Evolutionary conservation across 2,329 filamentous ascomycete species (phyloP), one percentile per base, ranked within the genome.

Genomic region (Verticillium longisporum): DNA sequence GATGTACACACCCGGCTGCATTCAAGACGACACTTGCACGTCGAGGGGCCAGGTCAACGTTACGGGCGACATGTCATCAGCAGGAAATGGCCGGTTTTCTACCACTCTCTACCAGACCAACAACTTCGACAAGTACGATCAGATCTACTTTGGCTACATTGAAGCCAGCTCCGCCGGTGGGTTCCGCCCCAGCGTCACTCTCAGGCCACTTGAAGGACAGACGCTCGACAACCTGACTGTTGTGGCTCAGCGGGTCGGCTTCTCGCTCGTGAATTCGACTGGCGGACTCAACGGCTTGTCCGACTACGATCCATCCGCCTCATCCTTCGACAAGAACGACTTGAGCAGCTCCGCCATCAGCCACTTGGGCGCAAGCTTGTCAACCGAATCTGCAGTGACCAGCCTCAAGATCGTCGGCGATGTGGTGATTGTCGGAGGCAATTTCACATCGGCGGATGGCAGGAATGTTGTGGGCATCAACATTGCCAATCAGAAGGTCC

Each of bases 61-160:
- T 59, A 94, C 90, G 1, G 90, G 87, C 37, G 82, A 81, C 31
- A 87, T 95, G 78, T 83, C 86, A 2, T 69, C 80, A 70, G 69
- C 75, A 61, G 70, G 74, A 67, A 67, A 77, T 58, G 71, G 74
- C 38, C 78, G 83, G 5, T 80, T 87, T 61, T 81, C 84, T 33
- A 85, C 81, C 1, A 82, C 84, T 0, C 77, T 97, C 7, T 96
- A 84, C 71, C 95, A 99, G 74, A 97, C 93, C 18, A 99, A 99
- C 76, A 84, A 96, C 72, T 96, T 88, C 73, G 94, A 98, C 79
- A 99, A 99, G 75, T 98, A 96, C 70, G 95, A 99, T 71, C 88
- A 91, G 67, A 87, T 99, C 62, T 97, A 92, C 75, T 89, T 88
- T 66, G 95, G 93, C 56, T 87, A 87, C 66, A 86, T 99, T 60